A percentile compares a stretch with the other conserved stretches of the same genome.
phyloP scores from a whole-genome alignment of 2,329 filamentous ascomycete species.

The Aspergillus fijiensis region DNA sequence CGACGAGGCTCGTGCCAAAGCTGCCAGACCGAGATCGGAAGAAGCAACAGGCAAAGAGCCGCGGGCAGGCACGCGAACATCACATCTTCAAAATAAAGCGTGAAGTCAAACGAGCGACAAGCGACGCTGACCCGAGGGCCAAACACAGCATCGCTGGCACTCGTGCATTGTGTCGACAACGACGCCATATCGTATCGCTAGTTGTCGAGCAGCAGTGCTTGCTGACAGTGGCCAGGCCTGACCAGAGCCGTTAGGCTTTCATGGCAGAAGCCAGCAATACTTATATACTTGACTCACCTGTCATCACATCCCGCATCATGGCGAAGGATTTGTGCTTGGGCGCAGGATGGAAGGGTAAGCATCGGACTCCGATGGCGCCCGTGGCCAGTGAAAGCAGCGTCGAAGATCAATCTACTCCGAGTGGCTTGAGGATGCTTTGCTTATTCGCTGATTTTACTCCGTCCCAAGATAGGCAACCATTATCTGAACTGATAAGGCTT shows the following conservation, averaged over 20 bases:
- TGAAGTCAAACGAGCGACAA: conserved; percentile 34
- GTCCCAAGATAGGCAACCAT: too few relatives aligned
- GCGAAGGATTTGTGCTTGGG: background rate
- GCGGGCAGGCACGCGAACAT: conserved; percentile 26
- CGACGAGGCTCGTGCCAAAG: conserved; percentile 12
- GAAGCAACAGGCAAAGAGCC: conserved; percentile 19
- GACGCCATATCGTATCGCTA: background rate
- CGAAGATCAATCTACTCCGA: background rate
- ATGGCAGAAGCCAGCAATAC: background rate
- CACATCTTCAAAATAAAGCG: conserved; percentile 32
- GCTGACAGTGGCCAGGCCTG: too few relatives aligned
- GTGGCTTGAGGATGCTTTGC: background rate
- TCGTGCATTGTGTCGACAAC: conserved; percentile 39
- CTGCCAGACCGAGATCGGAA: conserved; percentile 17
- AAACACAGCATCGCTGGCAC: background rate
- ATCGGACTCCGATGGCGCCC: background rate
- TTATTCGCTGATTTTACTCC: background rate
- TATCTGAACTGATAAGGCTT: too few relatives aligned
- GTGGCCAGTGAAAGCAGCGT: background rate
- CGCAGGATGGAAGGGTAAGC: background rate
- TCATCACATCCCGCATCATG: background rate
- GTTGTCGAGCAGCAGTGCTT: too few relatives aligned
- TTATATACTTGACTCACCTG: background rate
- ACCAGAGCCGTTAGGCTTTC: background rate
- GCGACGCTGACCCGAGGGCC: background rate